Conservation (phyloP, 2,329 filamentous ascomycete genomes). For the Aspergillus fijiensis region DNA sequence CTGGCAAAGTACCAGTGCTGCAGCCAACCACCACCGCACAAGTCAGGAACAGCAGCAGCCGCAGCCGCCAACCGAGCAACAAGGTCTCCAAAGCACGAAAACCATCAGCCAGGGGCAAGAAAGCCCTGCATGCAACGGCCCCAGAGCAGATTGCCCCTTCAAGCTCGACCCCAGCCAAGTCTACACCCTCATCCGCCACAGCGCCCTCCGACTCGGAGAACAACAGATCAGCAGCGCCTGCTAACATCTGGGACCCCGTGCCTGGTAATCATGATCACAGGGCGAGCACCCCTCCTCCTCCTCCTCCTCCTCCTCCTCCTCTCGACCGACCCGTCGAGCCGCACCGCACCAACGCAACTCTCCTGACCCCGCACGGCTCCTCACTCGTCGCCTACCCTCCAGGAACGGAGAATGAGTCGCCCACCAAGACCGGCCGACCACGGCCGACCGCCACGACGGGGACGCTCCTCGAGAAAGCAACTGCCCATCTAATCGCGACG, state of each 20-base stretch:
- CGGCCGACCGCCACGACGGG: slow-evolving; percentile 61
- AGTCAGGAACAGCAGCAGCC: slow-evolving; percentile 20
- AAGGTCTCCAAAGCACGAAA: slow-evolving; percentile 34
- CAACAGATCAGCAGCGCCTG: slow-evolving; percentile 35
- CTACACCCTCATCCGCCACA: slow-evolving; percentile 7
- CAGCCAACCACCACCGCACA: slow-evolving; percentile 22
- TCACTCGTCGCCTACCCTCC: slow-evolving; percentile 50
- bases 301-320: slow-evolving; percentile 45
- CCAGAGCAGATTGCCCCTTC: not conserved
- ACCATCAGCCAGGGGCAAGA: slow-evolving; percentile 24
- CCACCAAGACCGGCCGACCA: slow-evolving; percentile 41
- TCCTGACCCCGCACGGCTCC: slow-evolving; percentile 50
- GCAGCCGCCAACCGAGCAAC: slow-evolving; percentile 13
- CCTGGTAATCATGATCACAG: slow-evolving; percentile 22
- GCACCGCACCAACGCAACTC: slow-evolving; percentile 48
- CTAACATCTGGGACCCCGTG: slow-evolving; percentile 28
- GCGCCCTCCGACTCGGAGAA: slow-evolving; percentile 6
- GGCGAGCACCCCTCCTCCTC: slow-evolving; percentile 48
- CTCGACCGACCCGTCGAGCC: slow-evolving; percentile 48
- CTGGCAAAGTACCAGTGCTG: slow-evolving; percentile 19
- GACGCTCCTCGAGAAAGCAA: slow-evolving; percentile 72
- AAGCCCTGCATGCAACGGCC: slow-evolving; percentile 11
- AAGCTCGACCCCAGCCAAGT: not conserved
- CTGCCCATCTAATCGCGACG: slow-evolving; percentile 68
- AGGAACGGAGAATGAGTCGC: slow-evolving; percentile 37